Conservation (phyloP, 495 filamentous ascomycete genomes). For the Aspergillus steynii region DNA sequence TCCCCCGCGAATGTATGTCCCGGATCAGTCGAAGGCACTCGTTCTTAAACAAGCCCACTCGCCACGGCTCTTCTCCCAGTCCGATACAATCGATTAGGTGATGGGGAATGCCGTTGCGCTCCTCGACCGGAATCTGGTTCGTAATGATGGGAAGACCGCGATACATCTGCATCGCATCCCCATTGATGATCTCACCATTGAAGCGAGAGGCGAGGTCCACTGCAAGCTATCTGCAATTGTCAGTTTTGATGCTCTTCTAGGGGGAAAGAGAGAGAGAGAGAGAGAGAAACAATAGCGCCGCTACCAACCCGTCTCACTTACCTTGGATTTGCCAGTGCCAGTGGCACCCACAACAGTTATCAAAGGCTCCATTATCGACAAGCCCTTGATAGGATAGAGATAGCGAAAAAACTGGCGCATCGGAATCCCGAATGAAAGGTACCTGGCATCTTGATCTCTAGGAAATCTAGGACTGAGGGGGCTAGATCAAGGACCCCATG, state of each 20-base stretch:
- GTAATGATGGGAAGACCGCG: constrained; percentile 90
- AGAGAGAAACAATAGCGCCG: background rate
- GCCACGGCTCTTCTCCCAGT: constrained; percentile 77
- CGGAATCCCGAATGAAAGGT: background rate
- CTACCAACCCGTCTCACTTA: constrained; percentile 35
- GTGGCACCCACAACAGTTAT: constrained; percentile 89
- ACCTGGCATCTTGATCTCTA: constrained; percentile 13
- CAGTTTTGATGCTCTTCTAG: constrained; percentile 17
- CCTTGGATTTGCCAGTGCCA: constrained; percentile 98
- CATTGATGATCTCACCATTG: constrained; percentile 96
- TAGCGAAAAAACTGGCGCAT: constrained; percentile 15
- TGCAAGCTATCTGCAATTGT: constrained; percentile 69
- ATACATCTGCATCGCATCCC: constrained; percentile 99
- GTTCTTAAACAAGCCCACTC: constrained; percentile 68
- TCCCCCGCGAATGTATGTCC: constrained; percentile 74
- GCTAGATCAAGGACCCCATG: background rate
- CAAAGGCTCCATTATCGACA: constrained; percentile 55
- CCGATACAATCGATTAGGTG: constrained; percentile 81
- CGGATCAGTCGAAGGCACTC: constrained; percentile 69
- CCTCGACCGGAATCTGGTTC: constrained; percentile 77
- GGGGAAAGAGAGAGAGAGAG: background rate
- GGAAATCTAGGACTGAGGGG: background rate
- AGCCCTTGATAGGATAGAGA: constrained; percentile 16
- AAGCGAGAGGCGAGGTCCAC: constrained; percentile 80
- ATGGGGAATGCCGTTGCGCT: constrained; percentile 82